These are phyloP conservation scores for Sanghuangporus baumii DNA, from an alignment of 1,284 basidiomycete genomes.

Conservation along the genomic window DNA sequence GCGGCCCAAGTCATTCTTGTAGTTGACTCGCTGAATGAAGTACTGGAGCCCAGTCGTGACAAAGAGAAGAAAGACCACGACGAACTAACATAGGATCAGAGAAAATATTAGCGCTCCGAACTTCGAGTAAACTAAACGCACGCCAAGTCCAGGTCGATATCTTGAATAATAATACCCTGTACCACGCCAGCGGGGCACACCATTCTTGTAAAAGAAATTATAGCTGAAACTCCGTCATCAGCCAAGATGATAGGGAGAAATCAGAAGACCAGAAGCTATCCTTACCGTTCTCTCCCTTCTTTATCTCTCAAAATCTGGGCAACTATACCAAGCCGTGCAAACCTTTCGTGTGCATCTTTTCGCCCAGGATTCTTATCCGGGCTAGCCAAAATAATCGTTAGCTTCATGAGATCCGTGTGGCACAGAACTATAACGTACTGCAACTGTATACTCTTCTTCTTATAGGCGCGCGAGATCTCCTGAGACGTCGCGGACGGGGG, in stretches of 20 bases:
- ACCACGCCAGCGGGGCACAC: constrained; percentile 84
- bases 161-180: constrained; percentile 90
- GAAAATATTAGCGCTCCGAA: neutral
- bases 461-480: constrained; percentile 84
- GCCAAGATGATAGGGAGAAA: neutral
- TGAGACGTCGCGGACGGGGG: constrained; percentile 59
- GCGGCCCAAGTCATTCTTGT: constrained; percentile 62
- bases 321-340: constrained; percentile 85
- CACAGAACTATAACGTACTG: constrained; percentile 52
- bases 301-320: constrained; percentile 71
- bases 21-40: constrained; percentile 71
- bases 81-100: constrained; percentile 41
- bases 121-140: constrained; percentile 30
- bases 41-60: constrained; percentile 78
- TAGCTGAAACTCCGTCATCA: constrained; percentile 43
- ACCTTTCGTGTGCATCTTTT: constrained; percentile 78
- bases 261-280: constrained; percentile 20
- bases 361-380: constrained; percentile 90
- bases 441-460: constrained; percentile 80
- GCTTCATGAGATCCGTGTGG: too few relatives aligned
- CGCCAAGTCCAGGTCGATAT: constrained; percentile 84
- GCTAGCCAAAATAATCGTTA: constrained; percentile 34
- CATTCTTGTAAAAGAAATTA: constrained; percentile 89
- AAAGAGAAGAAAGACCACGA: constrained; percentile 67
- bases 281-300: constrained; percentile 74